A percentile compares a stretch with the other conserved stretches of the same genome.
These are phyloP conservation scores for Pseudozyma thailandica DNA, from an alignment of 1,284 basidiomycete genomes.

Conservation along the genomic window DNA sequence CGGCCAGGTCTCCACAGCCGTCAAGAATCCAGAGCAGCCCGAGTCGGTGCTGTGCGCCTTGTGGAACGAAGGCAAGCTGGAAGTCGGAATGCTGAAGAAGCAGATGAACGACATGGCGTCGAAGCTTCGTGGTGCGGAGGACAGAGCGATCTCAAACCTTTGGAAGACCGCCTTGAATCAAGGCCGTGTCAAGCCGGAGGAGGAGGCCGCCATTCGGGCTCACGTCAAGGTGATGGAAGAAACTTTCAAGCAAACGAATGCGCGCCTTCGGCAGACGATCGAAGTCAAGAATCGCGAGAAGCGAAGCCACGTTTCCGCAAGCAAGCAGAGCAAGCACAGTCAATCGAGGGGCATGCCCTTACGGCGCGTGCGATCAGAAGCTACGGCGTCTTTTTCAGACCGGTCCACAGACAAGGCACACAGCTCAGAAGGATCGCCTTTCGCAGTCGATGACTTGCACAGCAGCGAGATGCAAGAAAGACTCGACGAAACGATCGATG, in stretches of 20 bases:
- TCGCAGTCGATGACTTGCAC: slow-evolving; percentile 17
- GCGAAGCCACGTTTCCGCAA: neutral
- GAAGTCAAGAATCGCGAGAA: slow-evolving; percentile 3
- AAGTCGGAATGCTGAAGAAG: slow-evolving; percentile 16
- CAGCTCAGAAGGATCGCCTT: neutral
- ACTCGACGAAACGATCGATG: slow-evolving; percentile 23
- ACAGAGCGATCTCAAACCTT: slow-evolving; percentile 22
- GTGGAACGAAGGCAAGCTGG: slow-evolving; percentile 25
- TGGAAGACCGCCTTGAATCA: slow-evolving; percentile 23
- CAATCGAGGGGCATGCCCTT: slow-evolving; percentile 11
- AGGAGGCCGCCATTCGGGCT: slow-evolving; percentile 8
- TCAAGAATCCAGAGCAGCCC: slow-evolving; percentile 17
- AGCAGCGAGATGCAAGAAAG: slow-evolving; percentile 7
- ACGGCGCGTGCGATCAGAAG: slow-evolving; percentile 30
- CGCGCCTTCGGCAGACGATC: slow-evolving; percentile 6
- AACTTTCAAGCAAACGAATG: slow-evolving; percentile 21
- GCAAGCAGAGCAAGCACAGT: neutral
- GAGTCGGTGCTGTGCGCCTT: slow-evolving; percentile 35
- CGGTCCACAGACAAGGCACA: neutral
- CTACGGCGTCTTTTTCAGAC: neutral
- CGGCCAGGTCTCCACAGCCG: neutral
- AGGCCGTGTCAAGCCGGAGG: slow-evolving; percentile 7
- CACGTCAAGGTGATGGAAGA: slow-evolving; percentile 31
- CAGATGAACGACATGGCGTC: slow-evolving; percentile 10
- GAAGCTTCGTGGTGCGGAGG: slow-evolving; percentile 23